A percentile compares a stretch with the other conserved stretches of the same genome.
phyloP scores from a whole-genome alignment of 352 stramenopile genomes.

The Globisporangium middletonii region DNA sequence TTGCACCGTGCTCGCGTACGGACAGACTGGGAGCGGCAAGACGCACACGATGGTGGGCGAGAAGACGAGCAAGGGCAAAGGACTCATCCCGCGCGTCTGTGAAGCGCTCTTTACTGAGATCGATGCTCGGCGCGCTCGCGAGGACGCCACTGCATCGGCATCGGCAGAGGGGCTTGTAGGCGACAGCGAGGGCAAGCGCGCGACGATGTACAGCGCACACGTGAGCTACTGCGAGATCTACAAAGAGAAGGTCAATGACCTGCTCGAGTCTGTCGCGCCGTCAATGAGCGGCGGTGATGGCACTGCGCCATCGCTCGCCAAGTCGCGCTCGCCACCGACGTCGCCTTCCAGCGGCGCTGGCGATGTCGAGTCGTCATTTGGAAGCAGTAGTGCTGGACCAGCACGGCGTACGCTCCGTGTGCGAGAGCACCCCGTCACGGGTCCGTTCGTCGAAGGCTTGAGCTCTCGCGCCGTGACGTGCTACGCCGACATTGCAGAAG shows the following conservation, averaged over 20 bases:
- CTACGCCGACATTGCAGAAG: slow-evolving; percentile 76
- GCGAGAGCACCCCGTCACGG: slow-evolving; percentile 75
- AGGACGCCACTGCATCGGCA: slow-evolving; percentile 10
- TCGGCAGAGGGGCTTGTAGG: slow-evolving; percentile 16
- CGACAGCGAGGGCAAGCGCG: neutral
- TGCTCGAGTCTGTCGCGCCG: slow-evolving; percentile 37
- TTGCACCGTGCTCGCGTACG: slow-evolving; percentile 78
- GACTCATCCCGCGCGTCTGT: slow-evolving; percentile 73
- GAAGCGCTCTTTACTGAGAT: slow-evolving; percentile 73
- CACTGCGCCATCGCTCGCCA: slow-evolving; percentile 3
- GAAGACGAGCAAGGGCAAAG: slow-evolving; percentile 48
- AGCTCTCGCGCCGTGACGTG: slow-evolving; percentile 59
- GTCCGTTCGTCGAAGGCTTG: slow-evolving; percentile 80
- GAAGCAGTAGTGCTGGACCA: neutral
- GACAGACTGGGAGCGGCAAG: slow-evolving; percentile 76
- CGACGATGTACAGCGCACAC: slow-evolving; percentile 47
- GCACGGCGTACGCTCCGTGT: slow-evolving; percentile 49
- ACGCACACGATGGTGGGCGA: slow-evolving; percentile 84
- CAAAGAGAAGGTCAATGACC: slow-evolving; percentile 84
- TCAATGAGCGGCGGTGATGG: neutral
- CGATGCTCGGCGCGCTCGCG: slow-evolving; percentile 27
- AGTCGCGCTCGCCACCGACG: slow-evolving; percentile 21
- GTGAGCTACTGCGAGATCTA: slow-evolving; percentile 87
- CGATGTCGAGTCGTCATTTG: neutral
- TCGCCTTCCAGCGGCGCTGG: slow-evolving; percentile 6